Evolutionary conservation across 805 yeast genomes (phyloP).

Genomic region (Isabelozyma rhagii): DNA sequence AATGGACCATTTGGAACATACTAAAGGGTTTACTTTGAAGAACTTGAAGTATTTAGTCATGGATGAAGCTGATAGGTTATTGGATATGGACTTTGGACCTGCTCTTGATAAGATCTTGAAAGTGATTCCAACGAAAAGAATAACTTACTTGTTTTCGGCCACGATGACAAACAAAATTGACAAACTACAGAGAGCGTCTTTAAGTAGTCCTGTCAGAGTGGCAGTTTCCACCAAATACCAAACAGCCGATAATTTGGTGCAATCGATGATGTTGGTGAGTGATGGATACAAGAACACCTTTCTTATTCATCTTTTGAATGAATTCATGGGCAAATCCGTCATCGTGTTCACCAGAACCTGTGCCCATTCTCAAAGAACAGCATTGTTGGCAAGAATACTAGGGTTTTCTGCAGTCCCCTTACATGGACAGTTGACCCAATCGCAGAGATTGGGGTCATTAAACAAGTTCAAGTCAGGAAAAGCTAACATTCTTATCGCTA

Average conservation of each 20-base stretch:
- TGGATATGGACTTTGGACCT: constrained; percentile 96
- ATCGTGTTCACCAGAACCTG: constrained; percentile 93
- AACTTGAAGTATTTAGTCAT: constrained; percentile 79
- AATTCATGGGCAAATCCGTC: constrained; percentile 76
- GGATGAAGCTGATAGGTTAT: constrained; percentile 95
- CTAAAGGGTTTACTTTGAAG: constrained; percentile 82
- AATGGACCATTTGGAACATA: constrained; percentile 89
- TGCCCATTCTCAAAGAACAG: constrained; percentile 90
- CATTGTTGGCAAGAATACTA: constrained; percentile 71
- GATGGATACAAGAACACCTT: constrained; percentile 90
- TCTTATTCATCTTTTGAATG: constrained; percentile 78
- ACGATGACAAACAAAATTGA: constrained; percentile 96
- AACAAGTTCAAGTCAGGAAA: constrained; percentile 76
- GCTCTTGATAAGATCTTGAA: constrained; percentile 83
- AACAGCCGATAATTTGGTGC: constrained; percentile 91
- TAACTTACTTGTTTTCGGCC: constrained; percentile 89
- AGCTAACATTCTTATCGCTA: constrained; percentile 68
- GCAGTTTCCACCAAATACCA: constrained; percentile 86
- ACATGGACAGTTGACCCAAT: constrained; percentile 87
- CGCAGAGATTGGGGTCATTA: constrained; percentile 78
- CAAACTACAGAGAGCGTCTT: constrained; percentile 89
- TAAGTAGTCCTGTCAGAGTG: constrained; percentile 83
- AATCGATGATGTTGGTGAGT: constrained; percentile 85
- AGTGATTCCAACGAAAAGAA: constrained; percentile 79
- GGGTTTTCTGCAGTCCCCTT: constrained; percentile 90